These are phyloP conservation scores for Amphirosellinia nigrospora DNA, from an alignment of 495 filamentous ascomycete species.

Conservation along the genomic window DNA sequence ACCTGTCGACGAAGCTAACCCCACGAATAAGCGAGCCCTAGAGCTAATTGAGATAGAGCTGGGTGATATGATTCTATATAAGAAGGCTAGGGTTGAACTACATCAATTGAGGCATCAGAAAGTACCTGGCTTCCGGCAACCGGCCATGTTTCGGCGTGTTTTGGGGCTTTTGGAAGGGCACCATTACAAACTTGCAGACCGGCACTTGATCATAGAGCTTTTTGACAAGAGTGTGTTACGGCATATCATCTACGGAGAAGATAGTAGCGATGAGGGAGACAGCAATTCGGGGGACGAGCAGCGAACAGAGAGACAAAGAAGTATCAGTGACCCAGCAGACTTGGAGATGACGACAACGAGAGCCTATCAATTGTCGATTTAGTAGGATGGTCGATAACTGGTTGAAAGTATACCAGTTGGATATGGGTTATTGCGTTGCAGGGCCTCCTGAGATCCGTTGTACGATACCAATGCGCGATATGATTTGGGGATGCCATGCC, in stretches of 20 bases:
- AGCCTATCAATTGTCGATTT: constrained; percentile 34
- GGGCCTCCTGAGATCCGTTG: constrained; percentile 12
- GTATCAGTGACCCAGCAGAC: constrained; percentile 54
- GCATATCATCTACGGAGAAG: constrained; percentile 71
- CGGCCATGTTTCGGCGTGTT: constrained; percentile 79
- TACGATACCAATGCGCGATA: constrained; percentile 21
- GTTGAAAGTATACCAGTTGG: constrained; percentile 25
- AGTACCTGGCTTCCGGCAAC: constrained; percentile 73
- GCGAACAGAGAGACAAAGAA: constrained; percentile 58
- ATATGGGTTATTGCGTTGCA: constrained; percentile 19
- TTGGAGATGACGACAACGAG: constrained; percentile 35
- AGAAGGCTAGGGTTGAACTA: constrained; percentile 76
- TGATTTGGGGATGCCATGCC: constrained; percentile 11
- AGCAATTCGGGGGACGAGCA: constrained; percentile 53
- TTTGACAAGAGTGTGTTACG: constrained; percentile 90
- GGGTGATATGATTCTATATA: constrained; percentile 86
- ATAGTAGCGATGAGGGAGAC: constrained; percentile 42
- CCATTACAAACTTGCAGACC: constrained; percentile 82
- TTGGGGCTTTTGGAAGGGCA: constrained; percentile 87
- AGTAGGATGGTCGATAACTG: constrained; percentile 14
- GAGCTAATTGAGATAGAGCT: constrained; percentile 77
- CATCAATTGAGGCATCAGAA: constrained; percentile 58
- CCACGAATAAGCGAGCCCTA: constrained; percentile 72
- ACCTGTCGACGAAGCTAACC: constrained; percentile 43
- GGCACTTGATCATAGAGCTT: constrained; percentile 87